Evolutionary conservation across 176 grass and related monocot genomes (phyloP), one percentile per base, ranked within the genome.

Genomic region (Alloteropsis semialata): DNA sequence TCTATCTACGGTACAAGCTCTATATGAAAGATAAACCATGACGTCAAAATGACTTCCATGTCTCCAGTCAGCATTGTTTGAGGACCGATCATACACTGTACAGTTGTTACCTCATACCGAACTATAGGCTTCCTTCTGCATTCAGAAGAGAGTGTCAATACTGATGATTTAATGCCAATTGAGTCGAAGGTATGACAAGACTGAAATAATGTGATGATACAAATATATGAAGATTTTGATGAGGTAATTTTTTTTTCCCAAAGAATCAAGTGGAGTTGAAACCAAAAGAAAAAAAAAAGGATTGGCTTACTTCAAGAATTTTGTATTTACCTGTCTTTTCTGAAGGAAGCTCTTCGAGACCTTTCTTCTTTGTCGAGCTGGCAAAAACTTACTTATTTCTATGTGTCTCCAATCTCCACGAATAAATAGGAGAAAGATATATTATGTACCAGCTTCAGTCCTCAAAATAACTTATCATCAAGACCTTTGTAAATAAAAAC

Each of bases 41-140:
- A 19, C 22, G 36, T 53, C 76, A 85, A 80, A 63, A 25, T 43
- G 78, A 45, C 56, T 57, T 82, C 80, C 30, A 66, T 37, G 79
- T 82, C 65, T 72, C 33, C 46, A 67, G 54, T 85, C 65, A 84
- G 78, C 53, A 79, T 77, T 79, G 33, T 32, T 67, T 74, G 49
- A 50, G 64, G 57, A 79, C 49, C 53, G 42, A 84, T 75, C 33
- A 79, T 76, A 80, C 18, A 72, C 83, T 93, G 81, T 93, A 96
- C 91, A 96, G 10, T 89, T 96, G 49, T 57, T 56, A 81, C 39
- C 83, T 63, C 85, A 77, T 45, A 90, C 61, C 24, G 65, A 36
- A 91, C 60, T 49, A 41, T 77, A 36, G 57, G 76, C 57, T 83
- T 81, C 48, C 53, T 43, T 66, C 79, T 83, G 84, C 79, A 74